Percentiles rank a stretch among this genome's conserved stretches.
These are phyloP conservation scores for Phytophthora lateralis DNA, from an alignment of 352 stramenopile species.

Conservation along the genomic window DNA sequence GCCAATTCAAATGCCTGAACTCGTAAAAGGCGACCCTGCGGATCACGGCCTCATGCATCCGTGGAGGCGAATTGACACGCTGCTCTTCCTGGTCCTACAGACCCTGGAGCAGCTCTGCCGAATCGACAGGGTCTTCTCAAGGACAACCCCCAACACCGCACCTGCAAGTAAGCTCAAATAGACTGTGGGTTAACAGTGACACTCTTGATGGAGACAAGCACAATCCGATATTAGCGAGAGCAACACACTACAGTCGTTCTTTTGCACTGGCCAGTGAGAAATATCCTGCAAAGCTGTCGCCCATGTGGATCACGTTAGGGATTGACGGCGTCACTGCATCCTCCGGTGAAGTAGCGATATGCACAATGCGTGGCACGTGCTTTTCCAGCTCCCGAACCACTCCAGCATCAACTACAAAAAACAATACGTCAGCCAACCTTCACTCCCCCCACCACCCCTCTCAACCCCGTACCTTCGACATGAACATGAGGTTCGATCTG, in stretches of 20 bases:
- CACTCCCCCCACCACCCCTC: not conserved
- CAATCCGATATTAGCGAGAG: conserved; percentile 14
- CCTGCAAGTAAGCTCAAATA: conserved; percentile 12
- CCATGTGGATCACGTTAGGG: conserved; percentile 60
- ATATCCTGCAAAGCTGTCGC: conserved; percentile 71
- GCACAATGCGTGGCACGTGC: conserved; percentile 75
- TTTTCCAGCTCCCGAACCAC: conserved; percentile 72
- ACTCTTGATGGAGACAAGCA: conserved; percentile 15
- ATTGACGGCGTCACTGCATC: conserved; percentile 32
- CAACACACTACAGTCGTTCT: conserved; percentile 36
- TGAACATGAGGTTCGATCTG: conserved; percentile 86
- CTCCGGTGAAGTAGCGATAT: conserved; percentile 44
- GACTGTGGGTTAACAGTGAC: conserved; percentile 2
- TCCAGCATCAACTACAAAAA: conserved; percentile 54
- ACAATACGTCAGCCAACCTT: conserved; percentile 6
- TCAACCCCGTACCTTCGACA: conserved; percentile 61
- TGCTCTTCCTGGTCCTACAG: conserved; percentile 53
- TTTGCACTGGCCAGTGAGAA: conserved; percentile 61
- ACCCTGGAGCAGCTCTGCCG: conserved; percentile 66
- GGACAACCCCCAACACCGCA: conserved; percentile 2
- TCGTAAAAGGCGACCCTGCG: conserved; percentile 45
- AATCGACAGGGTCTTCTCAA: conserved; percentile 48
- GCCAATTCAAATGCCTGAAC: conserved; percentile 40
- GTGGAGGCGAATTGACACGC: conserved; percentile 47
- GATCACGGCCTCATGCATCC: conserved; percentile 54